Percentiles rank a stretch among this genome's conserved stretches.
These are phyloP conservation scores for Podospora pseudocomata DNA, from an alignment of 495 filamentous ascomycete genomes.

Conservation along the genomic window DNA sequence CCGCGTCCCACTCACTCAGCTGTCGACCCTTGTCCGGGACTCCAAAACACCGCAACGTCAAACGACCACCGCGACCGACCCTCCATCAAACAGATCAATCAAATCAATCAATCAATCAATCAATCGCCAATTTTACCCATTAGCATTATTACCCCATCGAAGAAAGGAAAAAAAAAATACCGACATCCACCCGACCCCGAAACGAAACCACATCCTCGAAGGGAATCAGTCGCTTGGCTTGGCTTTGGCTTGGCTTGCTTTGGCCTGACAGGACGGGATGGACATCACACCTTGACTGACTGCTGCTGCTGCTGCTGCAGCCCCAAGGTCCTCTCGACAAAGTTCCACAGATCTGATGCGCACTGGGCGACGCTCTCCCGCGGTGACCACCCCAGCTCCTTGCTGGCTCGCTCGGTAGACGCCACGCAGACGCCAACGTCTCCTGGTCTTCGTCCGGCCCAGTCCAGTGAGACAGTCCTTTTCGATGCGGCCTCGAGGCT, in stretches of 20 bases:
- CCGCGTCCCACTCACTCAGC: too few relatives aligned
- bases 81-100: too few relatives aligned
- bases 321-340: constrained; percentile 16
- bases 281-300: not conserved
- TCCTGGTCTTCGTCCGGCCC: constrained; percentile 23
- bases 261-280: not conserved
- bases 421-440: constrained; percentile 33
- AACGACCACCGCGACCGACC: too few relatives aligned
- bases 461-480: constrained; percentile 21
- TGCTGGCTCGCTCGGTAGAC: constrained; percentile 24
- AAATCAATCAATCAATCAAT: not conserved
- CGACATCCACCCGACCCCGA: not conserved
- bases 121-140: not conserved
- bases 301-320: not conserved
- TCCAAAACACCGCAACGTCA: not conserved
- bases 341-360: constrained; percentile 31
- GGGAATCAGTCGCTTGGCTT: not conserved
- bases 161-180: not conserved
- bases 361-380: constrained; percentile 24
- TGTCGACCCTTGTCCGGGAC: not conserved
- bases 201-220: not conserved
- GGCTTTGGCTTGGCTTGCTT: not conserved
- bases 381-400: constrained; percentile 31
- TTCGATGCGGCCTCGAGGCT: constrained; percentile 31
- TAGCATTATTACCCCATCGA: not conserved